phyloP scores from a whole-genome alignment of 139 green algal genomes.

The Volvox africanus region DNA sequence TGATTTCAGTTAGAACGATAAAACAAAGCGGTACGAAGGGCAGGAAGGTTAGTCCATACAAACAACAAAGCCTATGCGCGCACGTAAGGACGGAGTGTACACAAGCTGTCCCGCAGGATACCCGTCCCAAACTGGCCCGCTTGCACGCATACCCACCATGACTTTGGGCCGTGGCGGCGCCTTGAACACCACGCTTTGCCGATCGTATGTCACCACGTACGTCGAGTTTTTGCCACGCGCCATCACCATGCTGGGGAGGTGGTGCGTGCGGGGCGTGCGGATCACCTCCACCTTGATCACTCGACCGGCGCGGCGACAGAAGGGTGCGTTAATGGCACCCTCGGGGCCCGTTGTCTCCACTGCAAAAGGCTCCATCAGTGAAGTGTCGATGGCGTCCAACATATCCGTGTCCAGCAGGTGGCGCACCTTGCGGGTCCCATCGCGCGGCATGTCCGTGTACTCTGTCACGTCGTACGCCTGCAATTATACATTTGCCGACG shows the following conservation, averaged over 20 bases:
- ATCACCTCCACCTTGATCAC: conserved; percentile 39
- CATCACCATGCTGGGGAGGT: conserved; percentile 48
- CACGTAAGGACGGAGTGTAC: too few species aligned
- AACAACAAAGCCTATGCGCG: too few species aligned
- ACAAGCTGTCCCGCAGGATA: too few species aligned
- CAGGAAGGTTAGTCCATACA: too few species aligned
- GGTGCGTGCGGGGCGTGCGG: conserved; percentile 32
- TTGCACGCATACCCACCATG: conserved; percentile 7
- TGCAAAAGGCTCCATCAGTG: conserved; percentile 25
- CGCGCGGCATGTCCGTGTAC: conserved; percentile 19
- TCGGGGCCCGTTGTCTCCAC: conserved; percentile 33
- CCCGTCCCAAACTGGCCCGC: too few species aligned
- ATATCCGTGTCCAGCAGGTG: conserved; percentile 37
- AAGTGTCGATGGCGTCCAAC: conserved; percentile 35
- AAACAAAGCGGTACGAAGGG: too few species aligned
- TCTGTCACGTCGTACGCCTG: conserved; percentile 58
- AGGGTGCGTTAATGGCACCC: conserved; percentile 28
- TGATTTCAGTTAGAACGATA: too few species aligned
- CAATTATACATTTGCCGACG: too few species aligned
- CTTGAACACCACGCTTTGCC: conserved; percentile 52
- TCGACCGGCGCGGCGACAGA: conserved; percentile 41
- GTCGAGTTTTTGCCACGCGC: conserved; percentile 20
- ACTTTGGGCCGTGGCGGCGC: conserved; percentile 46
- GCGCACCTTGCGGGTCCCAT: conserved; percentile 33
- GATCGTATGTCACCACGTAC: conserved; percentile 41